Evolutionary conservation across 192 early-diverging fungal genomes (phyloP), one percentile per base, ranked within the genome.

Genomic region (Fimicolochytrium jonesii): DNA sequence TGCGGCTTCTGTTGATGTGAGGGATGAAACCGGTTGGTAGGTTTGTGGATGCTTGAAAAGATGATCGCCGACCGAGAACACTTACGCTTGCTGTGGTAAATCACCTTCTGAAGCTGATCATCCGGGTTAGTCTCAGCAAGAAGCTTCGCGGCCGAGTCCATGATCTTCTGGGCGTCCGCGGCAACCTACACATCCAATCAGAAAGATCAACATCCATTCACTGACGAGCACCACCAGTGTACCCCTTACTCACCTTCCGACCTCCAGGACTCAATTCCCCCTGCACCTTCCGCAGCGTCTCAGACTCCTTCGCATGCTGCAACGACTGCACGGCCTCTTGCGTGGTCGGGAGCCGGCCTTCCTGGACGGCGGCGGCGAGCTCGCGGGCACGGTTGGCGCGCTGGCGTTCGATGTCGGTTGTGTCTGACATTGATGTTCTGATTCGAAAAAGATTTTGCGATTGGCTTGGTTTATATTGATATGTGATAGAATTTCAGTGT

Each of bases 331-430:
- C 70, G 30, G 77, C 46, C 37, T 79, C 64, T 17, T 49, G 57
- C 32, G 71, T 81, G 7, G 68, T 68, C 18, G 79, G 79, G 28
- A 81, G 43, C 23, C 62, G 67, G 28, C 79, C 79, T 9, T 81
- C 64, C 32, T 68, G 57, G 30, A 71, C 69, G 71, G 56, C 56
- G 22, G 18, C 49, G 34, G 48, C 48, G 23, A 67, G 57, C n/a
- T 28, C 48, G 4, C 57, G 56, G 34, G 43, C 66, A 26, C 53
- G 33, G 26, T 59, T 57, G 25, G 49, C 31, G 10, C 47, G n/a
- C 23, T 67, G 35, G 49, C 66, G 62, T 64, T 64, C 62, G 43
- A 64, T 55, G 37, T 59, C 57, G 15, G 29, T n/a, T n/a, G n/a
- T n/a, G n/a, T n/a, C n/a, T n/a, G n/a, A n/a, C n/a, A n/a, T n/a